phyloP scores from a whole-genome alignment of 2,329 filamentous ascomycete genomes.

The Penicillium hordei region DNA sequence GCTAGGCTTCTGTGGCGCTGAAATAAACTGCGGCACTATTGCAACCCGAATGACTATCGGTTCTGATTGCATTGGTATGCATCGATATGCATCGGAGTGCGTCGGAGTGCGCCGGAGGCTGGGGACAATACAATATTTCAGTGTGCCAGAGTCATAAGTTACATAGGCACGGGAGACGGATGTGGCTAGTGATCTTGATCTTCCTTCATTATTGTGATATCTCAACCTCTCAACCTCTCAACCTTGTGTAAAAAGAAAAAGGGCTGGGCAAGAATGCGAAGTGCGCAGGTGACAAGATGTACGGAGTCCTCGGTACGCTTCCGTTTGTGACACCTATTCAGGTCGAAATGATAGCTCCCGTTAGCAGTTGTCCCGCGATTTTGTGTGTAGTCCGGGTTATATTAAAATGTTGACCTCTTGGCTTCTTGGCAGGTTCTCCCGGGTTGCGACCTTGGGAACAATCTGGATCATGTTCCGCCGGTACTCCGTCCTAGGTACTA shows the following conservation, averaged over 20 bases:
- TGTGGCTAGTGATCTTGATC: background rate
- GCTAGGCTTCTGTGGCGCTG: background rate
- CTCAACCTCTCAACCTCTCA: too few relatives aligned
- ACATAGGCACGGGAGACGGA: background rate
- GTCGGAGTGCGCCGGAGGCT: background rate
- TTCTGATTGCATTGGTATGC: background rate
- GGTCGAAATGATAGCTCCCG: background rate
- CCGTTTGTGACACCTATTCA: background rate
- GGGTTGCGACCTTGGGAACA: background rate
- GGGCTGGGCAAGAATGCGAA: background rate
- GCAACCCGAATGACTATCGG: background rate
- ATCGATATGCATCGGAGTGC: background rate
- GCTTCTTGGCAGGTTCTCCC: background rate
- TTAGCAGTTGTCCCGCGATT: background rate
- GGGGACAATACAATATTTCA: background rate
- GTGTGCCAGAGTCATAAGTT: background rate
- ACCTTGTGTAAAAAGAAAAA: too few relatives aligned
- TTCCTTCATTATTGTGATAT: background rate
- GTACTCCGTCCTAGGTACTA: background rate
- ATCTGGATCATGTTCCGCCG: background rate
- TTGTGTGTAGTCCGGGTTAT: background rate
- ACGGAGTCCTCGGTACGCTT: background rate
- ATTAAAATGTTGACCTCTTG: background rate
- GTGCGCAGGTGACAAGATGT: background rate
- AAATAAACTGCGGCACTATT: background rate